Evolutionary conservation across 2,329 filamentous ascomycete species (phyloP).

Genomic region (Penicillium sp.): DNA sequence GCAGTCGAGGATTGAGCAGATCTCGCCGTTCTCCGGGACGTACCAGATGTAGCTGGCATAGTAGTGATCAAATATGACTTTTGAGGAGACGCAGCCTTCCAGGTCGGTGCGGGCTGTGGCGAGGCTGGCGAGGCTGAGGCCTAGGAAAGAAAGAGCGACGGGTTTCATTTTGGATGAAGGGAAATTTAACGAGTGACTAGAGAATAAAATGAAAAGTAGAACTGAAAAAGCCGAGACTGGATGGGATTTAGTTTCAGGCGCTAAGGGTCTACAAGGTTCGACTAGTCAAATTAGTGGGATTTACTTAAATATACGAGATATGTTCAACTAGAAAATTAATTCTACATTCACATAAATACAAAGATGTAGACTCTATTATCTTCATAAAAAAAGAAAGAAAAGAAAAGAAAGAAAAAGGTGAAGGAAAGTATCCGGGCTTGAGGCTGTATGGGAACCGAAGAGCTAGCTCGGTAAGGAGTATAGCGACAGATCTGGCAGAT

Average conservation of each 20-base stretch:
- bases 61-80: constrained; percentile 23
- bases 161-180: constrained; percentile 20
- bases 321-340: not conserved
- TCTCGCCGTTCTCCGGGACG: constrained; percentile 61
- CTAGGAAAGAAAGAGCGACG: constrained; percentile 15
- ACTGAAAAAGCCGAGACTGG: not conserved
- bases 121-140: constrained; percentile 13
- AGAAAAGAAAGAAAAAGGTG: too few relatives aligned
- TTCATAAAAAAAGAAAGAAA: not conserved
- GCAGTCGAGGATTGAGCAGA: constrained; percentile 64
- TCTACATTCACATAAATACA: not conserved
- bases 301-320: not conserved
- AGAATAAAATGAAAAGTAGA: not conserved
- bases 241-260: not conserved
- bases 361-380: not conserved
- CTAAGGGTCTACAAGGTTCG: too few relatives aligned
- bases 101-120: constrained; percentile 25
- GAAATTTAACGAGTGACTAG: constrained; percentile 6
- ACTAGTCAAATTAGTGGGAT: not conserved
- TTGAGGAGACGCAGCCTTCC: constrained; percentile 24
- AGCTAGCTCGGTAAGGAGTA: too few relatives aligned
- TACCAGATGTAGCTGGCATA: constrained; percentile 49
- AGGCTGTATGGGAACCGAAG: not conserved
- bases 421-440: not conserved
- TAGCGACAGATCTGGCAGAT: too few relatives aligned